phyloP scores from a whole-genome alignment of 371 early-diverging fungal species.

The Rhizopus microsporus region DNA sequence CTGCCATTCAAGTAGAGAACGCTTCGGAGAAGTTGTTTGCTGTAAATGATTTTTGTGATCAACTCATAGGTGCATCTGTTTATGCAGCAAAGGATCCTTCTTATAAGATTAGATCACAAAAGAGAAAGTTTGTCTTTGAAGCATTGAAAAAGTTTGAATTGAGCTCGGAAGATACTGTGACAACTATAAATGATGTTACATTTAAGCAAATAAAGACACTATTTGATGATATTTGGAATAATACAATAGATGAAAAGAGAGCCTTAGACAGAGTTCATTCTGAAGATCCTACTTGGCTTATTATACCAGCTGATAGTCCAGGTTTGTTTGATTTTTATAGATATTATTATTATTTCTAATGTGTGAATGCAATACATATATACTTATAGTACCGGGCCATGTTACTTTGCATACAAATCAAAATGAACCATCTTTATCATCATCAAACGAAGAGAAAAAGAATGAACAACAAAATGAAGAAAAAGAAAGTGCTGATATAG shows the following conservation, averaged over 20 bases:
- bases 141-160: slow-evolving; percentile 31
- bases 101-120: slow-evolving; percentile 6
- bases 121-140: slow-evolving; percentile 20
- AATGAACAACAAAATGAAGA: background rate
- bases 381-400: background rate
- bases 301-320: slow-evolving; percentile 1
- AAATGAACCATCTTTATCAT: background rate
- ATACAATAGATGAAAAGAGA: slow-evolving; percentile 13
- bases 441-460: background rate
- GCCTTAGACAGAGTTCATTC: background rate
- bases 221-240: slow-evolving; percentile 30
- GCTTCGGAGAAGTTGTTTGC: slow-evolving; percentile 18
- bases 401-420: background rate
- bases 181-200: slow-evolving; percentile 19
- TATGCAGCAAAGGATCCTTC: slow-evolving; percentile 25
- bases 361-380: background rate
- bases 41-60: slow-evolving; percentile 32
- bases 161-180: slow-evolving; percentile 21
- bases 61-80: slow-evolving; percentile 36
- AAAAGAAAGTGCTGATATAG: background rate
- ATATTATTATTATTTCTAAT: background rate
- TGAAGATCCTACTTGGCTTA: background rate
- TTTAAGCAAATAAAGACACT: slow-evolving; percentile 30
- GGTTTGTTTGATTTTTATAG: background rate
- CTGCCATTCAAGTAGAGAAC: slow-evolving; percentile 2